These are phyloP conservation scores for Colletotrichum neosansevieriae DNA, from an alignment of 2,329 filamentous ascomycete species.

Conservation along the genomic window DNA sequence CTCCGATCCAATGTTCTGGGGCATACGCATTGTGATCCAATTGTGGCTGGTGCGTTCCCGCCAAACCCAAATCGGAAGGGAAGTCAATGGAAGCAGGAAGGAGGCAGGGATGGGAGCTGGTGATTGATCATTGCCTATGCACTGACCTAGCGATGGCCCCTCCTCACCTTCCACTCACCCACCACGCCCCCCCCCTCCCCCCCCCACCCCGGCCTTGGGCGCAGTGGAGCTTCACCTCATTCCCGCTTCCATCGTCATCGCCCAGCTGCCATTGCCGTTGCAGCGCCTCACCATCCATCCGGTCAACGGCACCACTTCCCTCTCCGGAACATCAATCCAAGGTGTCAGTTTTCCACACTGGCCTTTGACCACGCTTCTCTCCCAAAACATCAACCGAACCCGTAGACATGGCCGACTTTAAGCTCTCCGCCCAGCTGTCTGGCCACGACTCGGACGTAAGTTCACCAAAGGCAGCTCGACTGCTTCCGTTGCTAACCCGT, in stretches of 20 bases:
- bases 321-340: conserved; percentile 10
- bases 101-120: conserved; percentile 36
- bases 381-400: neutral
- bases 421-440: conserved; percentile 88
- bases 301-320: neutral
- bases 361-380: neutral
- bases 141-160: neutral
- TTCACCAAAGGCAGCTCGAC: conserved; percentile 17
- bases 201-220: conserved; percentile 25
- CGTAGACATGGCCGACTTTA: conserved; percentile 80
- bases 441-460: conserved; percentile 95
- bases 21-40: no score
- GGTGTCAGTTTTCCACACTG: conserved; percentile 17
- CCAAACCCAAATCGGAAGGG: conserved; percentile 5
- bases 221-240: conserved; percentile 38
- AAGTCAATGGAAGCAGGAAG: conserved; percentile 33
- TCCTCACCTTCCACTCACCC: no score
- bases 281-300: neutral
- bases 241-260: conserved; percentile 37
- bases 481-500: conserved; percentile 13
- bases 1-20: no score
- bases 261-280: conserved; percentile 18
- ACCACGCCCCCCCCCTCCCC: conserved; percentile 7
- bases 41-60: conserved; percentile 17
- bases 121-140: conserved; percentile 32